These are phyloP conservation scores for Camellia oleifera DNA, from an alignment of 179 eudicot genomes.

Conservation along the genomic window DNA sequence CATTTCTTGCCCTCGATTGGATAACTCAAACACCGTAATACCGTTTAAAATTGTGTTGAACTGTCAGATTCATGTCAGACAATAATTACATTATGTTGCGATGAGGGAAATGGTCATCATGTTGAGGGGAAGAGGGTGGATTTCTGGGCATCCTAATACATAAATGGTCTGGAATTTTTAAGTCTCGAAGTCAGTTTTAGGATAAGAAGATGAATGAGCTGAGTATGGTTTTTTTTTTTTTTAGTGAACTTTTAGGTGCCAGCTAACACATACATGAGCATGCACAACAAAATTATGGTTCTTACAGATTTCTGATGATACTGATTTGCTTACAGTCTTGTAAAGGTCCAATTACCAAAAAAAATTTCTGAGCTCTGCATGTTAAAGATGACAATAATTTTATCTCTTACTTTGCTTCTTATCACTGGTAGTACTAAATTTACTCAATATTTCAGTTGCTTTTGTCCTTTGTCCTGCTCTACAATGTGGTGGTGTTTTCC, in stretches of 20 bases:
- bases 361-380: neutral
- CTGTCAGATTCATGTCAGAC: neutral
- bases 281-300: neutral
- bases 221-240: neutral
- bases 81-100: neutral
- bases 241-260: neutral
- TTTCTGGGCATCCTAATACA: neutral
- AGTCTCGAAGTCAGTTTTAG: neutral
- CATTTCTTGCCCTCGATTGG: neutral
- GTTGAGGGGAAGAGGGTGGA: neutral
- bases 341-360: neutral
- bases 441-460: neutral
- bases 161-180: neutral
- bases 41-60: neutral
- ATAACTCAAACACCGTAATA: neutral
- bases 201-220: neutral
- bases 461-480: constrained; percentile 7
- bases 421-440: neutral
- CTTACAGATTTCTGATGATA: neutral
- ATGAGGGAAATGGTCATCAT: neutral
- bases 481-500: neutral
- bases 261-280: neutral
- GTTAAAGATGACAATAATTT: neutral
- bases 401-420: neutral
- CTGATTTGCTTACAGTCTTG: neutral